Evolutionary conservation across 345 rosid genomes (phyloP), one percentile per base, ranked within the genome.

Genomic region (Garcia nutans): DNA sequence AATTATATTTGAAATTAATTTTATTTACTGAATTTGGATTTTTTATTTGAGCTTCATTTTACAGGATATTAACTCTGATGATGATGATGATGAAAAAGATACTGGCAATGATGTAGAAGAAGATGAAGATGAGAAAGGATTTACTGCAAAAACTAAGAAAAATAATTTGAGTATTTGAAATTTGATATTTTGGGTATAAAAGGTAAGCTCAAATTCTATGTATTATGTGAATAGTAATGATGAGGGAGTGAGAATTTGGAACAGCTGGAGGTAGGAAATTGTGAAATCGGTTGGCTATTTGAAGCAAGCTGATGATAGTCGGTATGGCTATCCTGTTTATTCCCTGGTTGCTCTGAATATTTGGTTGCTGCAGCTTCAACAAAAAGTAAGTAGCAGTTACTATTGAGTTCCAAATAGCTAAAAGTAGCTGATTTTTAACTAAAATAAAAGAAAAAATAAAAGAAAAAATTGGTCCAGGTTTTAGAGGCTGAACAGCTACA

Each of bases 61-160:
- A 55, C 70, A 80, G 84, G 82, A 64, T 74, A 66, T 74, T 62
- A 37, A 76, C 56, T 63, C 61, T 23, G 57, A 31, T 42, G 73
- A 47, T n/a, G 87, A 86, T 2, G 88, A n/a, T n/a, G n/a, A n/a
- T n/a, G n/a, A n/a, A n/a, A n/a, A 83, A 0, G 93, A 88, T 0
- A 84, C 73, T 3, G 85, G 81, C 3, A 72, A 74, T 10, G 85
- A 76, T 3, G 84, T 81, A 2, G 85, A 87, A 13, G 87, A 74
- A 6, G 85, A 77, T 4, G 83, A 83, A 2, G 86, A 85, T 56
- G 88, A 85, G 67, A 78, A 80, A 12, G 88, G 86, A 71, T 78
- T 90, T 68, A 83, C 84, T 49, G 86, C 89, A 0, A 90, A 90
- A 80, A 83, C 97, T 93, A 87, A 84, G 87, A 23, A 66, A 57